phyloP scores from a whole-genome alignment of 208 protist species.

The Trypanosoma lewisi region DNA sequence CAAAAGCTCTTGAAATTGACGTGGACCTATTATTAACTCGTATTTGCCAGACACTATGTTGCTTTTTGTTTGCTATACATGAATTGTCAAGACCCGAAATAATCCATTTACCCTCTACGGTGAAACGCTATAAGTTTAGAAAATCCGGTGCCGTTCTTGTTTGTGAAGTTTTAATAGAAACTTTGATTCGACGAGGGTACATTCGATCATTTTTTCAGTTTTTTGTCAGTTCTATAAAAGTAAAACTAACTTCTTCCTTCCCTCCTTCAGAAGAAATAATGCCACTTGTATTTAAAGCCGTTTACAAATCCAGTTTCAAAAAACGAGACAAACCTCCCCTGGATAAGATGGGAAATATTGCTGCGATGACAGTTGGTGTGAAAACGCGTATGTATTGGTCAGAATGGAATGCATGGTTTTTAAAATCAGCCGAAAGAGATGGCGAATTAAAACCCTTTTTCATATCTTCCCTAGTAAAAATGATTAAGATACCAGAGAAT shows the following conservation, averaged over 20 bases:
- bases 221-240: constrained; percentile 13
- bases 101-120: background rate
- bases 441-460: constrained; percentile 5
- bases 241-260: background rate
- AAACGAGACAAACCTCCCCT: background rate
- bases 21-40: constrained; percentile 16
- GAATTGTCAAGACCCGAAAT: background rate
- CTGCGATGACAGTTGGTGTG: background rate
- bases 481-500: background rate
- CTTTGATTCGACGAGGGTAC: constrained; percentile 11
- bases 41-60: constrained; percentile 23
- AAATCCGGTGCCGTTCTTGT: constrained; percentile 5
- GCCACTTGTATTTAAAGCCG: constrained; percentile 11
- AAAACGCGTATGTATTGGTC: constrained; percentile 7
- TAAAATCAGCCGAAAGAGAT: constrained; percentile 13
- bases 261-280: constrained; percentile 12
- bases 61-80: constrained; percentile 21
- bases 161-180: constrained; percentile 6
- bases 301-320: constrained; percentile 19
- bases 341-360: background rate
- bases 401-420: constrained; percentile 16
- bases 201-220: constrained; percentile 15
- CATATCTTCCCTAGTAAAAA: constrained; percentile 5
- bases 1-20: constrained; percentile 11
- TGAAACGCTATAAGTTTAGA: constrained; percentile 1